Conservation (phyloP, 495 filamentous ascomycete genomes). For the Penicillium pancosmium region DNA sequence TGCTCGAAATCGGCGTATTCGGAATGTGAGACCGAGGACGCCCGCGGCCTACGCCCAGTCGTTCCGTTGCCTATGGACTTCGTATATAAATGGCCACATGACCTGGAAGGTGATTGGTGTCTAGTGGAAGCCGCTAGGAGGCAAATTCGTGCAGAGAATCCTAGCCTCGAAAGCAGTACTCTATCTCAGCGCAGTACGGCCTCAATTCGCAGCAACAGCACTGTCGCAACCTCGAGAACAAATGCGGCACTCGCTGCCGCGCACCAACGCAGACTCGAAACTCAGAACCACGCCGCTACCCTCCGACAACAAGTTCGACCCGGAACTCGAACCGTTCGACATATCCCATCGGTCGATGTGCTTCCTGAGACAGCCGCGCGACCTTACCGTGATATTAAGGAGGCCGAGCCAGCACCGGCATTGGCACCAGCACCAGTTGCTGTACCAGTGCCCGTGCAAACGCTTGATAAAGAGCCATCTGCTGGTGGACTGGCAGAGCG, state of each 20-base stretch:
- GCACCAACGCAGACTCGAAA: conserved; percentile 44
- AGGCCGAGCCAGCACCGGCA: conserved; percentile 11
- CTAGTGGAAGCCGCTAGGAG: conserved; percentile 33
- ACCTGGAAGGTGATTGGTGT: conserved; percentile 47
- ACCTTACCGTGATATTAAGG: conserved; percentile 24
- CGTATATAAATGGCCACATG: conserved; percentile 61
- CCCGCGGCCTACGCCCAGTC: conserved; percentile 65
- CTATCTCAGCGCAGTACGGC: conserved; percentile 33
- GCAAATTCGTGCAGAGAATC: conserved; percentile 30
- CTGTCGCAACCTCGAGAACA: conserved; percentile 37
- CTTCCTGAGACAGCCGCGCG: conserved; percentile 18
- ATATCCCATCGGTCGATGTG: conserved; percentile 35
- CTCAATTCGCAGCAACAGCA: conserved; percentile 27
- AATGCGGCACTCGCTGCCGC: conserved; percentile 47
- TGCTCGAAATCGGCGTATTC: conserved; percentile 62
- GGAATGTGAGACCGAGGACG: conserved; percentile 72
- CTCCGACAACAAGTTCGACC: conserved; percentile 48
- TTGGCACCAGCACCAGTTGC: not conserved
- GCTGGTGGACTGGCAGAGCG: conserved; percentile 45
- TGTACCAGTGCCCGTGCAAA: not conserved
- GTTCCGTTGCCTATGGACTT: conserved; percentile 69
- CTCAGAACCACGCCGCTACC: conserved; percentile 50
- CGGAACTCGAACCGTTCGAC: conserved; percentile 34
- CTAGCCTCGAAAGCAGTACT: conserved; percentile 34
- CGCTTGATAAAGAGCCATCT: conserved; percentile 6